phyloP scores from a whole-genome alignment of 2,329 filamentous ascomycete species.

The Lasiodiplodia sp. region DNA sequence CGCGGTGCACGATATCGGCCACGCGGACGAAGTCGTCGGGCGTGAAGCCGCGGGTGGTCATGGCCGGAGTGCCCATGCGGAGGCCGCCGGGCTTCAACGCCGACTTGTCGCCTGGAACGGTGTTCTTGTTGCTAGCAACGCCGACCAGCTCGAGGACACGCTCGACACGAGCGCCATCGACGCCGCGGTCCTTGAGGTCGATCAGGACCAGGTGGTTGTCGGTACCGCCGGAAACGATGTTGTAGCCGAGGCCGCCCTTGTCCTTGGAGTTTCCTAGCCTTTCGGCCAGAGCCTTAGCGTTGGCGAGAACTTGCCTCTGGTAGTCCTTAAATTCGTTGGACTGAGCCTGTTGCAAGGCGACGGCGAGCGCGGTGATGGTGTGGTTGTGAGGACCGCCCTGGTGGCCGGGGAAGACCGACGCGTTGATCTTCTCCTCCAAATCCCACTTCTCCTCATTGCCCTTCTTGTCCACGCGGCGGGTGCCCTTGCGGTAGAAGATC shows the following conservation, averaged over 20 bases:
- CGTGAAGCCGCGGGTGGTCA: conserved; percentile 95
- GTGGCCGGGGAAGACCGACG: conserved; percentile 98
- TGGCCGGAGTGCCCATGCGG: conserved; percentile 95
- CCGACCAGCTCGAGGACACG: conserved; percentile 96
- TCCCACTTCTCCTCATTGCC: conserved; percentile 93
- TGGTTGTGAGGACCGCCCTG: conserved; percentile 99
- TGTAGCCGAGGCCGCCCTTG: conserved; percentile 79
- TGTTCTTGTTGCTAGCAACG: conserved; percentile 99
- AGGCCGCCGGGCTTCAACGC: conserved; percentile 93
- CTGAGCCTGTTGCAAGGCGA: conserved; percentile 93
- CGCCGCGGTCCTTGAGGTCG: conserved; percentile 83
- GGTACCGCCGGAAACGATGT: conserved; percentile 92
- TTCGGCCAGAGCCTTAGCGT: conserved; percentile 88
- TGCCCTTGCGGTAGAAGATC: conserved; percentile 99
- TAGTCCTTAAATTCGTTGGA: conserved; percentile 91
- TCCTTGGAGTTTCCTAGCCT: conserved; percentile 74
- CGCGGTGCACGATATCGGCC: conserved; percentile 51
- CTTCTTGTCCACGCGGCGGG: conserved; percentile 89
- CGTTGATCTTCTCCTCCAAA: conserved; percentile 95
- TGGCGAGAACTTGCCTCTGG: conserved; percentile 89
- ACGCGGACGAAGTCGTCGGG: conserved; percentile 85
- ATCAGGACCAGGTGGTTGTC: conserved; percentile 98
- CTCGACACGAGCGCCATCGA: conserved; percentile 96
- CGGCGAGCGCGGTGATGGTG: conserved; percentile 96
- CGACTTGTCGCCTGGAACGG: conserved; percentile 95